Evolutionary conservation across 257 asterid genomes (phyloP).

Genomic region (Cordia subcordata): DNA sequence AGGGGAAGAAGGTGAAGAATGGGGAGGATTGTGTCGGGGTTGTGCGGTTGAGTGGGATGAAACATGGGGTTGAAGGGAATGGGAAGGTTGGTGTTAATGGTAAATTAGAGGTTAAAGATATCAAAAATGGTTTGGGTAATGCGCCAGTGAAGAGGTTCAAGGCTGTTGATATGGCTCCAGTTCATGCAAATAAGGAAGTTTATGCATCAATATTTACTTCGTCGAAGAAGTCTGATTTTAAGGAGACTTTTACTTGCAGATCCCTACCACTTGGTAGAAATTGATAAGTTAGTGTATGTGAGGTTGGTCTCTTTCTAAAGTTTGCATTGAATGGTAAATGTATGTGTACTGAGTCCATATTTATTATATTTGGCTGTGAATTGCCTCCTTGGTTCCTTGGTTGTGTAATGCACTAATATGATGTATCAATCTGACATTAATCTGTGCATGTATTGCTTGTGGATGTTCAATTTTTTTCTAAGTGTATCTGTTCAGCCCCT

Average conservation of each 20-base stretch:
- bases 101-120: conserved; percentile 21
- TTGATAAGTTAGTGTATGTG: conserved; percentile 27
- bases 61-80: conserved; percentile 51
- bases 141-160: conserved; percentile 53
- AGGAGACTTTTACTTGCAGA: conserved; percentile 81
- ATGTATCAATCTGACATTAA: too few species aligned
- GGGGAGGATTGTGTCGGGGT: conserved; percentile 32
- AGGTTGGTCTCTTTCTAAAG: conserved; percentile 17
- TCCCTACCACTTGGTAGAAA: conserved; percentile 94
- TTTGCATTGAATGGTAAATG: not conserved
- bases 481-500: too few species aligned
- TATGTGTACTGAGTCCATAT: not conserved
- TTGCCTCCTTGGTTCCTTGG: not conserved
- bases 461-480: too few species aligned
- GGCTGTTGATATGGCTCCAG: conserved; percentile 56
- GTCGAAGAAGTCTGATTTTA: conserved; percentile 65
- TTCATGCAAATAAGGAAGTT: conserved; percentile 60
- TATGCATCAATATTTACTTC: conserved; percentile 89
- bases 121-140: conserved; percentile 17
- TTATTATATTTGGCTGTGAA: not conserved
- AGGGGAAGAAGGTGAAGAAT: conserved; percentile 50
- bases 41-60: conserved; percentile 46
- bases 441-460: too few species aligned
- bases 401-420: not conserved
- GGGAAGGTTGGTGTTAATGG: conserved; percentile 22